Evolutionary conservation across 2,329 filamentous ascomycete species (phyloP), one percentile per base, ranked within the genome.

Genomic region (Cytospora mali): DNA sequence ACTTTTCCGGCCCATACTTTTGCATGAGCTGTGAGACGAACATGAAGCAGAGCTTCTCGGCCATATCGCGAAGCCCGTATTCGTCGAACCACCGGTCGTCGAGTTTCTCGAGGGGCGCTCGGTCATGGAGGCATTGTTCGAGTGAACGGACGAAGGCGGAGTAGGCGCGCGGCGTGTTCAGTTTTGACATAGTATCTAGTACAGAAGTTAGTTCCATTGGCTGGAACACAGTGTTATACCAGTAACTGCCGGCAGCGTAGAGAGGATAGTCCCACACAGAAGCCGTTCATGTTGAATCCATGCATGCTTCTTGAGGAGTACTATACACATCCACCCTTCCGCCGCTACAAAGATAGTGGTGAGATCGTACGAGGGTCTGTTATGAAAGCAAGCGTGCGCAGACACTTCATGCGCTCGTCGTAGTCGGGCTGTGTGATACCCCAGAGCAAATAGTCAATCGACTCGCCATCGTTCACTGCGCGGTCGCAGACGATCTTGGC

Each of bases 71-170:
- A 18, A 88, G 75, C 61, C 80, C 79, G 70, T 86, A 88, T 68
- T 88, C 87, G 68, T 89, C 86, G 77, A 82, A 88, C 61, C 83
- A 77, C 16, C 77, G 77, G 70, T 87, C 81, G 61, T 80, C 77
- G 31, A 88, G 81, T 23, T 75, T 76, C 21, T 82, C 82, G 55
- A 81, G 80, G 55, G 80, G 74, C 31, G 75, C 75, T n/a, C 64
- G 61, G 53, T 86, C 83, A 21, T 75, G 71, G 9, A 86, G 72
- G 66, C 82, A 81, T 31, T 86, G 74, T 70, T 88, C 84, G 6
- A 89, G 77, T 2, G 82, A 88, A 60, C 81, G 78, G n/a, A 89
- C 83, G 14, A 89, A 74, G 6, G 86, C 86, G 18, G 79, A 76
- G 66, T 84, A 85, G 3, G 80, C 81, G 68, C 77, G 81, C 23